Conservation (phyloP, 805 yeast genomes). For the Saturnispora dispora region DNA sequence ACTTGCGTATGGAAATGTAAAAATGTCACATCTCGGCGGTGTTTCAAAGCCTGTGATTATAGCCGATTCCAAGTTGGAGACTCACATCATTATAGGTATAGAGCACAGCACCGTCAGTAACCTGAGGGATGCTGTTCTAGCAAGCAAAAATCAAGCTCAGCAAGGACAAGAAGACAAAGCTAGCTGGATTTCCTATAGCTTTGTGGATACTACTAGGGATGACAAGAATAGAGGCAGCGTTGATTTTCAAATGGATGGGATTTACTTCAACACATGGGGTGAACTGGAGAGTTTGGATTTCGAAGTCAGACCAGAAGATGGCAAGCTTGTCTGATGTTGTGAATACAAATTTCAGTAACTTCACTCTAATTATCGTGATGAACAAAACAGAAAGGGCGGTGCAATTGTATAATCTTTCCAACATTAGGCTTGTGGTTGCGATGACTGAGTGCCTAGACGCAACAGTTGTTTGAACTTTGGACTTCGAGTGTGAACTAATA, state of each 20-base stretch:
- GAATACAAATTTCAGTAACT: too few species aligned
- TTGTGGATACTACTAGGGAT: background rate
- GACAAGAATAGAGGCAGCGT: background rate
- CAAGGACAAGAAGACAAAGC: background rate
- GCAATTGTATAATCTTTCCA: too few species aligned
- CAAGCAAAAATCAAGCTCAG: background rate
- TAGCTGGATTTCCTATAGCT: background rate
- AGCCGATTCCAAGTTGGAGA: background rate
- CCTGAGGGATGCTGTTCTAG: background rate
- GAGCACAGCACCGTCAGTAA: background rate
- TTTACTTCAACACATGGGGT: background rate
- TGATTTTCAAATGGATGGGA: background rate
- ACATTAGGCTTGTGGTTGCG: too few species aligned
- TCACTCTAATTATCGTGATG: too few species aligned
- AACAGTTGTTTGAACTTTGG: too few species aligned
- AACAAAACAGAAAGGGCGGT: too few species aligned
- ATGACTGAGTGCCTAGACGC: too few species aligned
- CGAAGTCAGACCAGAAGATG: too few species aligned
- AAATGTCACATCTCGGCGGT: background rate
- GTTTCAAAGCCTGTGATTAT: background rate
- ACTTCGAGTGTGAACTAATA: too few species aligned
- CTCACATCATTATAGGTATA: background rate
- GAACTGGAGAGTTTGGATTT: too few species aligned
- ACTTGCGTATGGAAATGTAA: background rate
- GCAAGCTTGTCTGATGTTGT: too few species aligned